A percentile compares a stretch with the other conserved stretches of the same genome.
These are phyloP conservation scores for Thalassiosira livingstoniorum DNA, from an alignment of 352 stramenopile genomes.

Conservation along the genomic window DNA sequence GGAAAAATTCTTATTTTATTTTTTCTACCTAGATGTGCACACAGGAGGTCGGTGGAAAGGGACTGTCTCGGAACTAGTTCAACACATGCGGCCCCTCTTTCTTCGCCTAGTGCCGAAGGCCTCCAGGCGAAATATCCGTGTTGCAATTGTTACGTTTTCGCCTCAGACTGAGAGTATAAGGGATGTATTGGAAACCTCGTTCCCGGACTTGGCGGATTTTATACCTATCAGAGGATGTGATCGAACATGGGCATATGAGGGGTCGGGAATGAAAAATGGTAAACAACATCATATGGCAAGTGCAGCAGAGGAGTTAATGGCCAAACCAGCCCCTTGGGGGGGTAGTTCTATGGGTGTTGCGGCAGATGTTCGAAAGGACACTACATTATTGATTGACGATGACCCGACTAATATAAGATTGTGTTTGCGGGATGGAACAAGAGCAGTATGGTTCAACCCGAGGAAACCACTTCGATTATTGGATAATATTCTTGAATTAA, in stretches of 20 bases:
- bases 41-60: constrained; percentile 85
- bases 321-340: constrained; percentile 26
- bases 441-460: constrained; percentile 88
- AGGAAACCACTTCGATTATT: constrained; percentile 70
- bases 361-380: constrained; percentile 63
- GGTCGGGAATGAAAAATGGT: constrained; percentile 72
- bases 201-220: constrained; percentile 56
- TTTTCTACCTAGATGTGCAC: too few species aligned
- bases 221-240: constrained; percentile 85
- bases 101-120: constrained; percentile 75
- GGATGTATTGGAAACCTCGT: constrained; percentile 77
- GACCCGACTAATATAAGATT: constrained; percentile 87
- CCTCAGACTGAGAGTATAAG: constrained; percentile 82
- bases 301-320: constrained; percentile 81
- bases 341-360: constrained; percentile 3
- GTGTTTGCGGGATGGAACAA: constrained; percentile 80
- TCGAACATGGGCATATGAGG: constrained; percentile 84
- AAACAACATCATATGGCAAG: constrained; percentile 87
- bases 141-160: constrained; percentile 89
- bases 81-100: constrained; percentile 87
- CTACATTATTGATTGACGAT: constrained; percentile 89
- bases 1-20: too few species aligned
- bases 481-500: constrained; percentile 70
- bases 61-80: constrained; percentile 76
- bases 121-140: constrained; percentile 70